Evolutionary conservation across 1,139 yeast genomes (phyloP).

Genomic region (Protomyces arabidopsidicola): DNA sequence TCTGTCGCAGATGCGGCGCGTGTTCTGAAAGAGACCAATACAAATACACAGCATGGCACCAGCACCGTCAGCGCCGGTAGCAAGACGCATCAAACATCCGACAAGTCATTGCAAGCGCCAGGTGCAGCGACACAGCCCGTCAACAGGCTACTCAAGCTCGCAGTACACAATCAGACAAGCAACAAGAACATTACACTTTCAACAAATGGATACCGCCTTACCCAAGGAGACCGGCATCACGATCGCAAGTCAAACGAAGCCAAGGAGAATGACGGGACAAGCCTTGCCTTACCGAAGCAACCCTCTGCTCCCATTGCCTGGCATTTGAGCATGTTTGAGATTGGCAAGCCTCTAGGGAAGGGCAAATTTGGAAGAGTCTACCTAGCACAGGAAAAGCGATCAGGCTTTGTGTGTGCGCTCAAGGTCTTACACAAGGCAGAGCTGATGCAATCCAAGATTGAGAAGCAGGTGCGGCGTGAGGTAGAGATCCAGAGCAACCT

Average conservation of each 20-base stretch:
- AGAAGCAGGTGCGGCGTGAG: slow-evolving; percentile 81
- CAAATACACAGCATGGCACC: background rate
- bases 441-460: slow-evolving; percentile 68
- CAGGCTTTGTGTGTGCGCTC: slow-evolving; percentile 81
- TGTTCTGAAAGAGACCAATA: slow-evolving; percentile 6
- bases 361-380: slow-evolving; percentile 93
- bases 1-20: slow-evolving; percentile 13
- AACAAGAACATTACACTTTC: slow-evolving; percentile 8
- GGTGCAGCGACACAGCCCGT: slow-evolving; percentile 34
- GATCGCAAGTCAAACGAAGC: slow-evolving; percentile 16
- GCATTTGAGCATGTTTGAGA: slow-evolving; percentile 64
- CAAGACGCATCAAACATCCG: slow-evolving; percentile 2
- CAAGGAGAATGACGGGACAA: background rate
- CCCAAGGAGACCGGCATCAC: background rate
- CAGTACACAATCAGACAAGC: slow-evolving; percentile 36
- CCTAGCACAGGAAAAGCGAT: slow-evolving; percentile 69
- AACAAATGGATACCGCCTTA: slow-evolving; percentile 12
- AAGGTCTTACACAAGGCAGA: slow-evolving; percentile 87
- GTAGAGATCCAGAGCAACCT: slow-evolving; percentile 82
- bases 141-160: slow-evolving; percentile 35
- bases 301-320: slow-evolving; percentile 34
- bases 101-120: background rate
- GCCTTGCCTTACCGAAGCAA: slow-evolving; percentile 6
- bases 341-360: slow-evolving; percentile 83
- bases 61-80: too few species aligned